phyloP scores from a whole-genome alignment of 2,329 filamentous ascomycete species.

The Colletotrichum sp. region DNA sequence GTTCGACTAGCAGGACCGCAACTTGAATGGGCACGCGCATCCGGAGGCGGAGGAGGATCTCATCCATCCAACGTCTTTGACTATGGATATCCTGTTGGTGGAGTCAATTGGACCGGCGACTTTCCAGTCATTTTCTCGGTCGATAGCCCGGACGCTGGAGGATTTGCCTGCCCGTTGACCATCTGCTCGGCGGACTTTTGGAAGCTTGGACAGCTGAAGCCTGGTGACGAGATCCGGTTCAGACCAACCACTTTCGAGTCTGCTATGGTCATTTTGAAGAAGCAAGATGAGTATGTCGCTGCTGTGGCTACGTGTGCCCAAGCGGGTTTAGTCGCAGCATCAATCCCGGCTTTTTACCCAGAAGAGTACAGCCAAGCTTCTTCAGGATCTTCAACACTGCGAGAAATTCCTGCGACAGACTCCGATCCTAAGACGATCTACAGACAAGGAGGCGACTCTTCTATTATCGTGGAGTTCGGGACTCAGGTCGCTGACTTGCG shows the following conservation, averaged over 20 bases:
- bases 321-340: background rate
- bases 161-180: constrained; percentile 32
- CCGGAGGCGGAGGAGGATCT: constrained; percentile 67
- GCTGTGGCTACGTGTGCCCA: background rate
- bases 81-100: constrained; percentile 58
- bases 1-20: constrained; percentile 64
- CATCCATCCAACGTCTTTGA: constrained; percentile 66
- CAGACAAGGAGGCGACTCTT: background rate
- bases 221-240: constrained; percentile 26
- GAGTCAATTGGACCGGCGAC: constrained; percentile 40
- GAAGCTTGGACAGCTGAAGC: constrained; percentile 39
- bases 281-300: background rate
- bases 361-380: background rate
- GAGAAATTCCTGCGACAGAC: background rate
- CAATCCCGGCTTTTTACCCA: background rate
- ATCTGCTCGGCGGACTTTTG: constrained; percentile 37
- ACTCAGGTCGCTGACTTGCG: background rate
- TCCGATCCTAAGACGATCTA: background rate
- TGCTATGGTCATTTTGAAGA: background rate
- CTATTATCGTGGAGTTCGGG: background rate
- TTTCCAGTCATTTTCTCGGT: constrained; percentile 35
- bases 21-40: constrained; percentile 61
- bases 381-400: background rate
- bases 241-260: background rate
- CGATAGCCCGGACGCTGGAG: constrained; percentile 37